phyloP scores from a whole-genome alignment of 2,329 filamentous ascomycete species.

The Aspergillus sp. region DNA sequence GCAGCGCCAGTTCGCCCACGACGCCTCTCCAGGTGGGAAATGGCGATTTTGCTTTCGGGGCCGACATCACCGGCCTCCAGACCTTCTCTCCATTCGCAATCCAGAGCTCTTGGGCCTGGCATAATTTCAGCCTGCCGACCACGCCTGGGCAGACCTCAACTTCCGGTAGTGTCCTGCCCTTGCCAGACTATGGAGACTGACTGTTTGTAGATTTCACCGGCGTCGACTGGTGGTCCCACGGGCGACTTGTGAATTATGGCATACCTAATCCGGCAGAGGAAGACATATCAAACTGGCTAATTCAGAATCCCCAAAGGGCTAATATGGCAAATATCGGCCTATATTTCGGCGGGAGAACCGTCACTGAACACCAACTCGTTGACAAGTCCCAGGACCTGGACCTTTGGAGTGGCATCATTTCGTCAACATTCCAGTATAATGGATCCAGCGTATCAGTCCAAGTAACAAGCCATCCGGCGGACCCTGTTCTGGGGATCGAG shows the following conservation, averaged over 20 bases:
- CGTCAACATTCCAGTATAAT: background rate
- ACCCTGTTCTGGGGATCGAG: background rate
- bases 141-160: background rate
- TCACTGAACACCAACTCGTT: constrained; percentile 40
- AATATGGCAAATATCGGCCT: constrained; percentile 52
- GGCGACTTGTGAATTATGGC: constrained; percentile 44
- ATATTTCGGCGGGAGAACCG: constrained; percentile 37
- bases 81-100: constrained; percentile 46
- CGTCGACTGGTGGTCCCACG: constrained; percentile 47
- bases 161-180: too few species aligned
- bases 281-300: constrained; percentile 54
- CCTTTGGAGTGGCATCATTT: constrained; percentile 4
- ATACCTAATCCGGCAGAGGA: constrained; percentile 42
- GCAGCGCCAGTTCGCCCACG: constrained; percentile 49
- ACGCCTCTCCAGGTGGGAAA: constrained; percentile 55
- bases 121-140: constrained; percentile 28
- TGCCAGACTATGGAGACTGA: too few species aligned
- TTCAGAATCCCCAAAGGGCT: constrained; percentile 54
- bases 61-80: constrained; percentile 48
- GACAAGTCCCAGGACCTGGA: constrained; percentile 3
- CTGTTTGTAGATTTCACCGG: constrained; percentile 40
- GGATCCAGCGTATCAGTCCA: background rate
- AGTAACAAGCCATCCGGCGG: background rate
- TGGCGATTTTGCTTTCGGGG: constrained; percentile 50
- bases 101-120: constrained; percentile 48